These are phyloP conservation scores for Pyrenopolyporus hunteri DNA, from an alignment of 495 filamentous ascomycete genomes.

Conservation along the genomic window DNA sequence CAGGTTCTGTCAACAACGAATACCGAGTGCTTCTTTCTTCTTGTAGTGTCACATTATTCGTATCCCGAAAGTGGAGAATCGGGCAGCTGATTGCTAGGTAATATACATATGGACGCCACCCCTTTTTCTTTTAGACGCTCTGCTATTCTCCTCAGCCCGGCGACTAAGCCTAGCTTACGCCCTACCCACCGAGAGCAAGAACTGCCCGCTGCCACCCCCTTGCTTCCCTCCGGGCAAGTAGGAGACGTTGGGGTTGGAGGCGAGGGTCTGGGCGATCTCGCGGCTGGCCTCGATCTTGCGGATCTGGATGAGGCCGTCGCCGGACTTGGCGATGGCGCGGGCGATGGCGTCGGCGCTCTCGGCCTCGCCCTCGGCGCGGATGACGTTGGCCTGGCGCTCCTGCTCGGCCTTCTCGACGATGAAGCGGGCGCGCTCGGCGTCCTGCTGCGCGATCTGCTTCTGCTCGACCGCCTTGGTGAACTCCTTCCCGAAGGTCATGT, in stretches of 20 bases:
- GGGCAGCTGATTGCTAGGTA: slow-evolving; percentile 32
- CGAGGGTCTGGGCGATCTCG: slow-evolving; percentile 92
- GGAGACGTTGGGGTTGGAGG: slow-evolving; percentile 91
- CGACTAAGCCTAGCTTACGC: slow-evolving; percentile 25
- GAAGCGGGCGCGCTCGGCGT: slow-evolving; percentile 95
- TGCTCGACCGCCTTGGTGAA: slow-evolving; percentile 99
- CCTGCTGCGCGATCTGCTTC: slow-evolving; percentile 99
- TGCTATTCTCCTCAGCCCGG: background rate
- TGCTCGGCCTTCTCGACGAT: slow-evolving; percentile 99
- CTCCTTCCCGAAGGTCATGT: slow-evolving; percentile 99
- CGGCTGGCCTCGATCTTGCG: slow-evolving; percentile 94
- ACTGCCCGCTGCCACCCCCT: slow-evolving; percentile 61
- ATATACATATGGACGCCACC: slow-evolving; percentile 34
- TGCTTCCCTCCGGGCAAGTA: slow-evolving; percentile 81
- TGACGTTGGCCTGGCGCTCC: slow-evolving; percentile 97
- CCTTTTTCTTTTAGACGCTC: background rate
- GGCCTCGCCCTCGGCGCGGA: slow-evolving; percentile 95
- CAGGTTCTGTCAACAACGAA: background rate
- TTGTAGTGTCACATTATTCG: slow-evolving; percentile 40
- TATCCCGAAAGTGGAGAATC: slow-evolving; percentile 44
- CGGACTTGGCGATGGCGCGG: slow-evolving; percentile 88
- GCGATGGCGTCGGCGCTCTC: slow-evolving; percentile 94
- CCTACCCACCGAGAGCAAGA: slow-evolving; percentile 59
- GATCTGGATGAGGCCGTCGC: slow-evolving; percentile 93
- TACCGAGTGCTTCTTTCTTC: background rate